Conservation (phyloP, 2,329 filamentous ascomycete species). For the Tolypocladium nubicola region DNA sequence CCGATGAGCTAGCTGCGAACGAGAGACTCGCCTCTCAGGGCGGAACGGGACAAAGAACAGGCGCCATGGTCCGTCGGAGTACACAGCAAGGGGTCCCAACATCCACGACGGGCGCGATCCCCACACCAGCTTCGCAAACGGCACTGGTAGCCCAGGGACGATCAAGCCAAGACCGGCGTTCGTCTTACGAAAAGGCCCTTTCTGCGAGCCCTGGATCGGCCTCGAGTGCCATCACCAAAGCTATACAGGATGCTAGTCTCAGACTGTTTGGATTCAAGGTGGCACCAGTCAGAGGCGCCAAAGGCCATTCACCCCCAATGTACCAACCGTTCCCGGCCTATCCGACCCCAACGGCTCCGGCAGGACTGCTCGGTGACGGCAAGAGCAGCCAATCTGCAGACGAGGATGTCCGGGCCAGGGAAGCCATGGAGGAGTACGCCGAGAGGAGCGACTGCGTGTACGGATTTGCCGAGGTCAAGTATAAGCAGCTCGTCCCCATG, state of each 20-base stretch:
- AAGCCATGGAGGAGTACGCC: conserved; percentile 82
- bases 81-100: conserved; percentile 67
- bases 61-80: conserved; percentile 60
- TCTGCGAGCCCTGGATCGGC: conserved; percentile 63
- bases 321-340: conserved; percentile 81
- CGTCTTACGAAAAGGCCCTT: conserved; percentile 67
- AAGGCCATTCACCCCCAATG: conserved; percentile 61
- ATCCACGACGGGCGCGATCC: conserved; percentile 58
- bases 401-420: conserved; percentile 69
- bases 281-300: conserved; percentile 51
- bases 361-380: conserved; percentile 57
- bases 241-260: conserved; percentile 82
- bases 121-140: conserved; percentile 56
- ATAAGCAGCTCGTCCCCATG: conserved; percentile 87
- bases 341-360: conserved; percentile 52
- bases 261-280: conserved; percentile 63
- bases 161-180: conserved; percentile 60
- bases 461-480: conserved; percentile 96
- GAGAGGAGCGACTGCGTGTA: conserved; percentile 93
- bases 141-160: conserved; percentile 65
- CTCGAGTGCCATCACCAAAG: conserved; percentile 87
- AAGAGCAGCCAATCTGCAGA: conserved; percentile 48
- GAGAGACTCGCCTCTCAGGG: conserved; percentile 46
- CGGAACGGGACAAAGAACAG: conserved; percentile 42
- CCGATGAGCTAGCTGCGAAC: conserved; percentile 85